Percentiles rank a stretch among this genome's conserved stretches.
Conservation (phyloP, 2,329 filamentous ascomycete species). For the Penicillium sp. region DNA sequence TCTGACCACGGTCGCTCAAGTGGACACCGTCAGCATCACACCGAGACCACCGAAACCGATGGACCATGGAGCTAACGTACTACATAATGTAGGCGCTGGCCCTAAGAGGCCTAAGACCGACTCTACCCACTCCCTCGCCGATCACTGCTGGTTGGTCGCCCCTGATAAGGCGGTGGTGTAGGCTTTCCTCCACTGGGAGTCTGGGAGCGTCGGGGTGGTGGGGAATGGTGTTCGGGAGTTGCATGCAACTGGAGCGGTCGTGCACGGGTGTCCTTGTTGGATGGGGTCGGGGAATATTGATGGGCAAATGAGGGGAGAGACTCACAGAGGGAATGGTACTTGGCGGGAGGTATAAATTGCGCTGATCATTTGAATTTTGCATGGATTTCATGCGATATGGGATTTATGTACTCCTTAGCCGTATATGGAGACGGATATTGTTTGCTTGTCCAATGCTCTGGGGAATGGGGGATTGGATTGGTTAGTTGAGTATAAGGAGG, state of each 20-base stretch:
- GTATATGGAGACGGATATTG: background rate
- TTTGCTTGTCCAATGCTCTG: background rate
- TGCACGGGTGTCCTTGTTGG: slow-evolving; percentile 6
- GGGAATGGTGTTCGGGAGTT: slow-evolving; percentile 16
- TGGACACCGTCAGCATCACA: slow-evolving; percentile 13
- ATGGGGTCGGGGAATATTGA: slow-evolving; percentile 27
- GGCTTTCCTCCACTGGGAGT: slow-evolving; percentile 13
- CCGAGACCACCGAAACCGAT: slow-evolving; percentile 17
- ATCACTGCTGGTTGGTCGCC: slow-evolving; percentile 24
- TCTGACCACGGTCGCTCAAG: slow-evolving; percentile 1
- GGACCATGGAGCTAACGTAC: slow-evolving; percentile 16
- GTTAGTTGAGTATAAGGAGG: background rate
- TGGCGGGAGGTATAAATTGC: slow-evolving; percentile 1
- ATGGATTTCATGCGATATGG: too few relatives aligned
- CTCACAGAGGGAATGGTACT: background rate
- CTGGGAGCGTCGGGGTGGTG: slow-evolving; percentile 6
- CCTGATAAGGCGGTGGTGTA: slow-evolving; percentile 22
- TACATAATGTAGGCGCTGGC: slow-evolving; percentile 7
- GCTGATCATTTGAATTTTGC: background rate
- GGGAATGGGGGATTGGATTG: background rate
- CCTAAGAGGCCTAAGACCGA: slow-evolving; percentile 6
- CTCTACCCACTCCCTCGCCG: slow-evolving; percentile 18
- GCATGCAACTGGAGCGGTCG: slow-evolving; percentile 8
- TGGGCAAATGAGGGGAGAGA: slow-evolving; percentile 18
- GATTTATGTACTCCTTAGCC: too few relatives aligned